These are phyloP conservation scores for Cryphonectria parasitica DNA, from an alignment of 2,329 filamentous ascomycete species.

Conservation along the genomic window DNA sequence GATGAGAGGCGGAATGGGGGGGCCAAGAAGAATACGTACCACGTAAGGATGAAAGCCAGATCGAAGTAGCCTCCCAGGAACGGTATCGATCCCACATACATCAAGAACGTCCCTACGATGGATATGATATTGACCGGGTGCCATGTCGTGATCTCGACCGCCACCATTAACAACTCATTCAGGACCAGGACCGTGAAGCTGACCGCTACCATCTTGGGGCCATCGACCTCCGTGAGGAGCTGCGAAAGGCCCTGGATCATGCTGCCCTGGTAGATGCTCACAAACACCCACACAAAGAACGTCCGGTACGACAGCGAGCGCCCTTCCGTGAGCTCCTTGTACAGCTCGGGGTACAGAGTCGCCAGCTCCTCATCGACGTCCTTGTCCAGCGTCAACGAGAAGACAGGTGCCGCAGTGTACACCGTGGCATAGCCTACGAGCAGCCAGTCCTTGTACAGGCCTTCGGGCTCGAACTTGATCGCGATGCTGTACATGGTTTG, in stretches of 20 bases:
- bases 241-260: conserved; percentile 96
- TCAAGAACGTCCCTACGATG: conserved; percentile 77
- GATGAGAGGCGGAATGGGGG: background rate
- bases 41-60: conserved; percentile 73
- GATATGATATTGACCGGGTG: conserved; percentile 88
- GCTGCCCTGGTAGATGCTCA: conserved; percentile 92
- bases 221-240: conserved; percentile 78
- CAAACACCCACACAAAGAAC: conserved; percentile 95
- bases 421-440: conserved; percentile 95
- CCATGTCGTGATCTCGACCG: conserved; percentile 96
- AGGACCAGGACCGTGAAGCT: conserved; percentile 90
- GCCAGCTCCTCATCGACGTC: conserved; percentile 94
- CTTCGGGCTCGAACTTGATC: conserved; percentile 88
- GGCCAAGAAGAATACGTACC: conserved; percentile 50
- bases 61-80: conserved; percentile 92
- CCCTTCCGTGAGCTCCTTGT: conserved; percentile 93
- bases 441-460: conserved; percentile 94
- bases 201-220: conserved; percentile 80
- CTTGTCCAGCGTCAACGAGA: conserved; percentile 90
- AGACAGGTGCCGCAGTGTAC: conserved; percentile 91
- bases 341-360: conserved; percentile 94
- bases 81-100: conserved; percentile 83
- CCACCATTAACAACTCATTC: conserved; percentile 97
- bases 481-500: conserved; percentile 98
- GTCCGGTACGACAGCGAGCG: conserved; percentile 87